Percentiles rank a stretch among this genome's conserved stretches.
Conservation (phyloP, 164 flowering plant species). For the Warburgia ugandensis region DNA sequence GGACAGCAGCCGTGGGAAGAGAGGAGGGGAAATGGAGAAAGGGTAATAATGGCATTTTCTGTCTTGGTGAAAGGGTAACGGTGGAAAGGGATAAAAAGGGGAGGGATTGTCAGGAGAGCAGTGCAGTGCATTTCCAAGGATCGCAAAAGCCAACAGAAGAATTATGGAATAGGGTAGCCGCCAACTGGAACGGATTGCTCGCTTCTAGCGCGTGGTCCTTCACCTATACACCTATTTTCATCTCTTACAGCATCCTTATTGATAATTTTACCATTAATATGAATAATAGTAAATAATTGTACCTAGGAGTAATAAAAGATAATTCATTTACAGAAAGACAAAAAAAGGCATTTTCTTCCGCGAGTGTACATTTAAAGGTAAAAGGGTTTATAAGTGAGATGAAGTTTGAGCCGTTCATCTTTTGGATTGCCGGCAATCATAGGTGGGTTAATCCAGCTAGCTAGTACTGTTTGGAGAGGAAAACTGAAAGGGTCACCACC, state of each 20-base stretch:
- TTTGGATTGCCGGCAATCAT: too few relatives aligned
- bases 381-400: neutral
- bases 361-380: neutral
- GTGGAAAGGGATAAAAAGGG: neutral
- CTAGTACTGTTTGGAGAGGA: too few relatives aligned
- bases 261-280: neutral
- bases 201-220: slow-evolving; percentile 7
- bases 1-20: too few relatives aligned
- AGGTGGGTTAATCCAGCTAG: too few relatives aligned
- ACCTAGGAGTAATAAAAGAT: neutral
- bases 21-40: slow-evolving; percentile 1
- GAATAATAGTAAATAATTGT: neutral
- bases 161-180: slow-evolving; percentile 10
- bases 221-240: neutral
- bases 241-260: neutral
- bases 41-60: neutral
- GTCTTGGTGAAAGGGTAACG: neutral
- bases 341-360: neutral
- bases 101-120: slow-evolving; percentile 1
- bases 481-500: too few relatives aligned
- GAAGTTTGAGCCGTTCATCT: too few relatives aligned
- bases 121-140: neutral
- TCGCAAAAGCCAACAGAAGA: slow-evolving; percentile 4
- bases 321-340: neutral
- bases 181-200: slow-evolving; percentile 6